These are phyloP conservation scores for Fusarium sp. DNA, from an alignment of 2,329 filamentous ascomycete species.

Conservation along the genomic window DNA sequence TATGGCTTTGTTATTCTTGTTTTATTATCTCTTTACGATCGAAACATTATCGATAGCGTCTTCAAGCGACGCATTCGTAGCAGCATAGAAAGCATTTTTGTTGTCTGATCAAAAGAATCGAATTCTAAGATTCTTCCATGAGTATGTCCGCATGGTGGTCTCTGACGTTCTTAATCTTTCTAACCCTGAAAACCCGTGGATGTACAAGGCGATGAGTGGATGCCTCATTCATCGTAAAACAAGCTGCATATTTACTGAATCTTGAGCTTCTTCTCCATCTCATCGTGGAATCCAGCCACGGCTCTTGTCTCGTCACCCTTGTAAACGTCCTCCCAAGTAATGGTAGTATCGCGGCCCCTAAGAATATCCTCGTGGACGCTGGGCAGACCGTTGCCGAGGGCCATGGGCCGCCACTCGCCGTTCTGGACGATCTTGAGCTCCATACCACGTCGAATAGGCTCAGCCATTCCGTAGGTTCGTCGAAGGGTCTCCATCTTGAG, in stretches of 20 bases:
- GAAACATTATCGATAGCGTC: conserved; percentile 25
- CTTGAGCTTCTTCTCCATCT: conserved; percentile 93
- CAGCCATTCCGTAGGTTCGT: conserved; percentile 89
- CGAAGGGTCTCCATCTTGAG: conserved; percentile 90
- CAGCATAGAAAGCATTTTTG: conserved; percentile 35
- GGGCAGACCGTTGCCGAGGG: conserved; percentile 68
- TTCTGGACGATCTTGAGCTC: conserved; percentile 88
- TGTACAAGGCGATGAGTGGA: conserved; percentile 28
- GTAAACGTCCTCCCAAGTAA: conserved; percentile 96
- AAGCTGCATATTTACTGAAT: conserved; percentile 60
- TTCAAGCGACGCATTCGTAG: conserved; percentile 49
- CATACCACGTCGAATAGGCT: conserved; percentile 93
- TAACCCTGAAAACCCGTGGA: conserved; percentile 28
- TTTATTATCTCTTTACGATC: conserved; percentile 30
- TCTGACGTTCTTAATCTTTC: conserved; percentile 23
- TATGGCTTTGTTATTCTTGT: conserved; percentile 37
- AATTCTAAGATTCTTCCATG: not conserved
- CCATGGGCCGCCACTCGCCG: conserved; percentile 82
- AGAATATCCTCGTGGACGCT: conserved; percentile 92
- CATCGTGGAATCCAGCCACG: conserved; percentile 81
- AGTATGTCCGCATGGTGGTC: not conserved
- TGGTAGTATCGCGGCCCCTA: conserved; percentile 77
- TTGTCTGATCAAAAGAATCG: conserved; percentile 21
- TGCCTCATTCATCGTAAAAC: not conserved
- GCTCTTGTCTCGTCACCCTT: conserved; percentile 79